Conservation (phyloP, 306 rosid genomes). For the Pterocarpus macrocarpus region DNA sequence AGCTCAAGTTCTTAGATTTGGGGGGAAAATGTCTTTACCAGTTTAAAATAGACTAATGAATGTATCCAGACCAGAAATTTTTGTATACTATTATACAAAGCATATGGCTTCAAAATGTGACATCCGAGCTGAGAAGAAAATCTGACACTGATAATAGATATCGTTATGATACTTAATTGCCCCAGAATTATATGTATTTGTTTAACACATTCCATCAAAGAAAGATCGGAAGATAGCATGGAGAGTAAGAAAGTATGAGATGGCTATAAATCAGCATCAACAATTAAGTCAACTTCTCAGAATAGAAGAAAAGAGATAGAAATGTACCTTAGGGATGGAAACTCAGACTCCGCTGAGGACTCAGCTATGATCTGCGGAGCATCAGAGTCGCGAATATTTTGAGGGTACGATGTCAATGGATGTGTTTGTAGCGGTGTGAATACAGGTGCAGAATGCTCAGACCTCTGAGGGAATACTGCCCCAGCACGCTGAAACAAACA, state of each 20-base stretch:
- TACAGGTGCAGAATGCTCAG: constrained; percentile 83
- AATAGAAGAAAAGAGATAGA: constrained; percentile 43
- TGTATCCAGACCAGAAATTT: constrained; percentile 4
- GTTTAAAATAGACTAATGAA: constrained; percentile 13
- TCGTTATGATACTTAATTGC: constrained; percentile 25
- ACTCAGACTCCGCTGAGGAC: constrained; percentile 81
- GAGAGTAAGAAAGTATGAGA: constrained; percentile 31
- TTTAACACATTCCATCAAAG: constrained; percentile 32
- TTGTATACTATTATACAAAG: background rate
- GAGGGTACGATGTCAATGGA: constrained; percentile 86
- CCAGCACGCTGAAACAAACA: constrained; percentile 84
- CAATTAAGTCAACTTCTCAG: constrained; percentile 27
- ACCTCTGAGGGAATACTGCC: constrained; percentile 89
- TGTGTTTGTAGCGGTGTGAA: constrained; percentile 94
- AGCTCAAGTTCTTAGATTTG: constrained; percentile 9
- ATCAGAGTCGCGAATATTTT: constrained; percentile 66
- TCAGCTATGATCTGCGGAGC: constrained; percentile 66
- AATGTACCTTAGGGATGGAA: constrained; percentile 85
- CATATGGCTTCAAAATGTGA: constrained; percentile 21
- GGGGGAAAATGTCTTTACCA: background rate
- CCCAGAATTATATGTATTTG: constrained; percentile 18
- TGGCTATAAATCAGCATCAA: constrained; percentile 21
- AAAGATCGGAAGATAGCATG: constrained; percentile 26
- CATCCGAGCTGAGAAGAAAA: constrained; percentile 33
- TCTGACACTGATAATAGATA: constrained; percentile 25